Evolutionary conservation across 805 yeast species (phyloP).

Genomic region (Starmerella apis): DNA sequence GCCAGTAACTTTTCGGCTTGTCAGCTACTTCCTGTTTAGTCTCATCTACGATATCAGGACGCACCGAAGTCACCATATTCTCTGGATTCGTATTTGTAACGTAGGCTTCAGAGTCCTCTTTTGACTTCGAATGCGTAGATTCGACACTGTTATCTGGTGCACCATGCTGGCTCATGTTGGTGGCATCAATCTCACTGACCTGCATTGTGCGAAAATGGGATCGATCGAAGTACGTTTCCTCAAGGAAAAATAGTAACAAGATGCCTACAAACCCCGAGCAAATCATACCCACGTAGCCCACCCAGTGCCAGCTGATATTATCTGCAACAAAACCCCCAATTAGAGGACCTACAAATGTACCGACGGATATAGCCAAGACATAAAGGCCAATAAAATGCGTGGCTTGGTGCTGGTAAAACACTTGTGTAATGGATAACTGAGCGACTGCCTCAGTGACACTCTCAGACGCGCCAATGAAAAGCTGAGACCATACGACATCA

Average conservation of each 20-base stretch:
- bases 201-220: slow-evolving; percentile 20
- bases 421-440: slow-evolving; percentile 54
- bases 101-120: background rate
- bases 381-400: slow-evolving; percentile 64
- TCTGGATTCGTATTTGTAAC: background rate
- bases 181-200: background rate
- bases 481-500: slow-evolving; percentile 67
- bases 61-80: background rate
- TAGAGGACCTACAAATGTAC: slow-evolving; percentile 70
- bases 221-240: slow-evolving; percentile 50
- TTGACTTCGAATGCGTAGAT: background rate
- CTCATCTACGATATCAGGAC: slow-evolving; percentile 21
- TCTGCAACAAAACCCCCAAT: slow-evolving; percentile 64
- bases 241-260: slow-evolving; percentile 49
- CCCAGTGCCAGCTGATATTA: slow-evolving; percentile 63
- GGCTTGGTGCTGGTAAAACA: slow-evolving; percentile 67
- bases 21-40: slow-evolving; percentile 21
- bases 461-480: slow-evolving; percentile 73
- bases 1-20: slow-evolving; percentile 35
- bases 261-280: slow-evolving; percentile 49
- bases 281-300: slow-evolving; percentile 57
- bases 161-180: slow-evolving; percentile 4
- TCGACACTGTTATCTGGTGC: background rate
- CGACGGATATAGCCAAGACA: slow-evolving; percentile 62
- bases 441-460: slow-evolving; percentile 71